phyloP scores from a whole-genome alignment of 306 rosid species.

The Purshia tridentata region DNA sequence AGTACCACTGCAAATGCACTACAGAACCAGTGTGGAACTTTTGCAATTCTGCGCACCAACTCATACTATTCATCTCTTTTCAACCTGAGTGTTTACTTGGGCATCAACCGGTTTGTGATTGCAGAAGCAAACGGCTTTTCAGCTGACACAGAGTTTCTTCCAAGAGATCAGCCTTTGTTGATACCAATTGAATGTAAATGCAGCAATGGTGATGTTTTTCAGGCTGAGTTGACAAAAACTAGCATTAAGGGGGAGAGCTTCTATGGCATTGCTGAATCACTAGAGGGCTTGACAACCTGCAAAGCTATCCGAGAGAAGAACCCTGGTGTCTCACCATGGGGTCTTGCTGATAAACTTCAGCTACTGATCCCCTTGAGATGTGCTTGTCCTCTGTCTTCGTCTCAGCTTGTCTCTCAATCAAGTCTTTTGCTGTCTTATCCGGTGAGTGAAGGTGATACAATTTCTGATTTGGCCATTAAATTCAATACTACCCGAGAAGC shows the following conservation, averaged over 20 bases:
- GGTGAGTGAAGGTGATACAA: constrained; percentile 54
- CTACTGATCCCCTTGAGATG: constrained; percentile 71
- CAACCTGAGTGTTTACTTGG: constrained; percentile 73
- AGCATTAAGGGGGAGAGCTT: constrained; percentile 67
- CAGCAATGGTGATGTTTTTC: constrained; percentile 56
- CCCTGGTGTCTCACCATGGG: constrained; percentile 55
- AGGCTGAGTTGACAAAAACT: constrained; percentile 53
- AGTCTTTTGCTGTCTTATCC: constrained; percentile 70
- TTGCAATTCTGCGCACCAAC: constrained; percentile 62
- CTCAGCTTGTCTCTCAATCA: constrained; percentile 35
- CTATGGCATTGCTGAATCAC: constrained; percentile 54
- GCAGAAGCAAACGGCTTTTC: constrained; percentile 71
- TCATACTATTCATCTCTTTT: constrained; percentile 63
- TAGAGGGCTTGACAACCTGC: constrained; percentile 77
- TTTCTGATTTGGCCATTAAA: constrained; percentile 61
- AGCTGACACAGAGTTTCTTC: constrained; percentile 57
- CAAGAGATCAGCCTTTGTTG: constrained; percentile 52
- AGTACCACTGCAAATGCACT: constrained; percentile 21
- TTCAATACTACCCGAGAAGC: constrained; percentile 63
- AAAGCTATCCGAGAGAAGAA: constrained; percentile 61
- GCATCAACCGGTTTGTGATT: constrained; percentile 44
- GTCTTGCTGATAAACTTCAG: constrained; percentile 37
- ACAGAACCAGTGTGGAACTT: constrained; percentile 55
- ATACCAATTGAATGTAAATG: constrained; percentile 78
- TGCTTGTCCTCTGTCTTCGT: constrained; percentile 59